Percentiles rank a stretch among this genome's conserved stretches.
These are phyloP conservation scores for Quercus robur DNA, from an alignment of 306 rosid species.

Conservation along the genomic window DNA sequence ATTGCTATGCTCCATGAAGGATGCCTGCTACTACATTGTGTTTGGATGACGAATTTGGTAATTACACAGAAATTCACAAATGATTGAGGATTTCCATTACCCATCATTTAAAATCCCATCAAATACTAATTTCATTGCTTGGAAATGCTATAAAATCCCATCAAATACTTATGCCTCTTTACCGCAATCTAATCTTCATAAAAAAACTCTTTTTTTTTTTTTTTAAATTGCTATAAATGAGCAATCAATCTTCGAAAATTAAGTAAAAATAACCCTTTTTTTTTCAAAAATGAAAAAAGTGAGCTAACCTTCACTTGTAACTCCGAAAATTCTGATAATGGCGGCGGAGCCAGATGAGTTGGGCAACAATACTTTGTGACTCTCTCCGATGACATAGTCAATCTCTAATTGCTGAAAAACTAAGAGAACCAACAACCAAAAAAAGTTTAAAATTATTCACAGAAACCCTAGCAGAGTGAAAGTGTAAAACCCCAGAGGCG, in stretches of 20 bases:
- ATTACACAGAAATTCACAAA: no score
- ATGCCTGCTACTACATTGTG: not conserved
- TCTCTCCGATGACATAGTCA: slow-evolving; percentile 84
- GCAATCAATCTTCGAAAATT: not conserved
- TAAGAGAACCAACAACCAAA: slow-evolving; percentile 10
- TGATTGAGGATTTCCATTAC: no score
- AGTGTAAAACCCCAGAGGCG: not conserved
- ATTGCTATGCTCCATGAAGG: not conserved
- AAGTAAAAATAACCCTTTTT: not conserved
- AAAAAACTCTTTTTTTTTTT: no score
- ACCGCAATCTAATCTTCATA: no score
- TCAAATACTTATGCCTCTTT: no score
- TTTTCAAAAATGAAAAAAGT: not conserved
- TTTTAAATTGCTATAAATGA: no score
- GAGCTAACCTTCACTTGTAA: slow-evolving; percentile 79
- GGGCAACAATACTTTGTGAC: slow-evolving; percentile 57
- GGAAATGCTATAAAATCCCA: no score
- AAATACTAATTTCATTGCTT: no score
- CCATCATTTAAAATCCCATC: no score
- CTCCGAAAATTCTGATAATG: slow-evolving; percentile 88
- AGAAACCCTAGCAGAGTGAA: slow-evolving; percentile 33
- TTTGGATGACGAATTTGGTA: no score
- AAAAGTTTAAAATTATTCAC: slow-evolving; percentile 14
- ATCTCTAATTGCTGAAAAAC: slow-evolving; percentile 95
- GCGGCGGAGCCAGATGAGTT: slow-evolving; percentile 77